Evolutionary conservation across 2,329 filamentous ascomycete genomes (phyloP), one percentile per base, ranked within the genome.

Genomic region (Fusarium papillatum): DNA sequence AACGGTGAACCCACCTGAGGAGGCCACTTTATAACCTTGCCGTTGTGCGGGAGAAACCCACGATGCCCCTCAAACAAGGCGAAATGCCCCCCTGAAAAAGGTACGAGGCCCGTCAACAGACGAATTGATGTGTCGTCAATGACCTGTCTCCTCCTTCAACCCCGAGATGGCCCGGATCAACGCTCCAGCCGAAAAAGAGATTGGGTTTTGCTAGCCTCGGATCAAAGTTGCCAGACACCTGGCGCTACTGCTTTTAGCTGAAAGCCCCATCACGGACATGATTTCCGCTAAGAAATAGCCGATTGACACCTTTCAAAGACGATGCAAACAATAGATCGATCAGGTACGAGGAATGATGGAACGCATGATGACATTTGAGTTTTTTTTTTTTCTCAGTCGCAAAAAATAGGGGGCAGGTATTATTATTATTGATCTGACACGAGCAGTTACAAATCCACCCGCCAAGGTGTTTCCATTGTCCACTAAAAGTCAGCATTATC

Each of bases 1-100:
- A n/a, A 24, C 43, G 43, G 43, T 14, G 22, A 48, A 29, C 36
- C 57, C 57, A 60, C 57, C 22, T 24, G 22, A n/a, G 16, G 50
- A 57, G 19, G 50, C 50, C 50, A 57, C 50, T 57, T 57, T 57
- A 57, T 57, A 57, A 57, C 50, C 50, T 57, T 57, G 50, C n/a
- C 29, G 24, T n/a, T n/a, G 26, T 43, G 29, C 29, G 29, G 29
- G 29, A 55, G 50, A 57, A 55, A 55, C 50, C 50, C 50, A 34
- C 50, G 50, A 57, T 57, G 19, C 50, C 50, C 50, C 50, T 29
- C 19, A 48, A 48, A 48, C 22, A 48, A 48, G 43, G 43, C 43
- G 22, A 22, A 46, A 46, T 46, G 41, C n/a, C 41, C 41, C n/a
- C 41, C 17, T 17, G 8, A 31, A 34, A 34, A 34, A 14, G 34